Evolutionary conservation across 2,329 filamentous ascomycete genomes (phyloP).

Genomic region (Emericellopsis cladophorae): DNA sequence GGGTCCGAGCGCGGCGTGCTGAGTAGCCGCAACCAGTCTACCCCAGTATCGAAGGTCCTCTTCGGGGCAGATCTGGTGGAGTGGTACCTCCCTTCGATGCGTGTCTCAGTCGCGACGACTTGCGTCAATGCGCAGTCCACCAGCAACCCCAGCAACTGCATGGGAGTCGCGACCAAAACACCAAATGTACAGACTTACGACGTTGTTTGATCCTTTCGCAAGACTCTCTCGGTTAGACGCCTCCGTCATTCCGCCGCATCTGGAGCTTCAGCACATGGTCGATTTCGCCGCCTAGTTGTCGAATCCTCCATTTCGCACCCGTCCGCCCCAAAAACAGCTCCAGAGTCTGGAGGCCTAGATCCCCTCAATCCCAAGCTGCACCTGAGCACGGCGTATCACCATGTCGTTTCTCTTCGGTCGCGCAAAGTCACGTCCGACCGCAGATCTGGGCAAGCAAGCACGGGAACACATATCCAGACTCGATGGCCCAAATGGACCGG

Average conservation of each 20-base stretch:
- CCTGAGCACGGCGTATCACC: constrained; percentile 3
- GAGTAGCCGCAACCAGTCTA: background rate
- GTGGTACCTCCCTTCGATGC: background rate
- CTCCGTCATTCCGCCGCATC: too few species aligned
- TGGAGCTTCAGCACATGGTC: too few species aligned
- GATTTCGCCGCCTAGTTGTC: too few species aligned
- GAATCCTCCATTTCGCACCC: too few species aligned
- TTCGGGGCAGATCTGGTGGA: background rate
- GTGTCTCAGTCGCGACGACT: background rate
- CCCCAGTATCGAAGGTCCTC: background rate
- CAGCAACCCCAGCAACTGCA: constrained; percentile 1
- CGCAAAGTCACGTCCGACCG: constrained; percentile 34
- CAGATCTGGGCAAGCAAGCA: constrained; percentile 43
- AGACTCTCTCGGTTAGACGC: too few species aligned
- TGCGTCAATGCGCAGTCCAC: background rate
- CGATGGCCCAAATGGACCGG: constrained; percentile 31
- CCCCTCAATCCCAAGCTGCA: background rate
- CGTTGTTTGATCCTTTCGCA: too few species aligned
- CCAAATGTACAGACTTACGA: background rate
- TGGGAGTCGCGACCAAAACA: background rate
- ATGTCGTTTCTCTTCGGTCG: constrained; percentile 47
- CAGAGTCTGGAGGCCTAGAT: background rate
- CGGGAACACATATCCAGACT: constrained; percentile 39
- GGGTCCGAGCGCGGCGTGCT: background rate
- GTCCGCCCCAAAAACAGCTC: too few species aligned